These are phyloP conservation scores for Solanum chacoense DNA, from an alignment of 305 asterid species.

Conservation along the genomic window DNA sequence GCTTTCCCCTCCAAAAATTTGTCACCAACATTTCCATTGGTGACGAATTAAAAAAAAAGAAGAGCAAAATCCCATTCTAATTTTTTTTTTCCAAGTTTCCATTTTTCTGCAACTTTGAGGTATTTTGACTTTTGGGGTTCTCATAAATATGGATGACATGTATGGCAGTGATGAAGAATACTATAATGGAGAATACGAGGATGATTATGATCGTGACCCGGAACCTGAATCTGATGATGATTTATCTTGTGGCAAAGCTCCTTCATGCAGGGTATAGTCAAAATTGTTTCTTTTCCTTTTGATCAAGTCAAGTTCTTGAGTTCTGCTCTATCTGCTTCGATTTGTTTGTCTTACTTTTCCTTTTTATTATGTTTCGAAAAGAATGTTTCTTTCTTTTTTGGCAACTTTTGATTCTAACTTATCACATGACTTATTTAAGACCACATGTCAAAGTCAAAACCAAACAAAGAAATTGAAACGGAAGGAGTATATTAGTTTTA, in stretches of 20 bases:
- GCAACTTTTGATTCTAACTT: not conserved
- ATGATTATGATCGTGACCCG: not conserved
- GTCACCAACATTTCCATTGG: not conserved
- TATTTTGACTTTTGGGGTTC: not conserved
- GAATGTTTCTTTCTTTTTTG: not conserved
- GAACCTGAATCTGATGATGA: conserved; percentile 4
- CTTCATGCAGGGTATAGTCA: conserved; percentile 24
- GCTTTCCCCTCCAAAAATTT: not conserved
- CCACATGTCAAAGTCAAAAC: not conserved
- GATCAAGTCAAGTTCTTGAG: not conserved
- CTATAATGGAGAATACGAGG: conserved; percentile 6
- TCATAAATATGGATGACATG: conserved; percentile 9
- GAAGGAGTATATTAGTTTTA: not conserved
- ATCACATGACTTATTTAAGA: not conserved
- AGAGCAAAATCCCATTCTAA: not conserved
- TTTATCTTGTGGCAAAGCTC: not conserved
- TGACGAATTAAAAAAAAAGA: not conserved
- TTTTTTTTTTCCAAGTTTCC: not conserved
- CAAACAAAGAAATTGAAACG: not conserved
- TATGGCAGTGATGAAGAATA: conserved; percentile 27
- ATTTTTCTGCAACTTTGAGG: not conserved
- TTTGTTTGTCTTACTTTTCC: not conserved
- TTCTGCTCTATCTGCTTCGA: not conserved
- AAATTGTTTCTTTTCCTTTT: not conserved
- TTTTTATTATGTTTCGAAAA: not conserved